Percentiles rank a stretch among this genome's conserved stretches.
These are phyloP conservation scores for Secale cereale DNA, from an alignment of 176 grass and related monocot species.

Conservation along the genomic window DNA sequence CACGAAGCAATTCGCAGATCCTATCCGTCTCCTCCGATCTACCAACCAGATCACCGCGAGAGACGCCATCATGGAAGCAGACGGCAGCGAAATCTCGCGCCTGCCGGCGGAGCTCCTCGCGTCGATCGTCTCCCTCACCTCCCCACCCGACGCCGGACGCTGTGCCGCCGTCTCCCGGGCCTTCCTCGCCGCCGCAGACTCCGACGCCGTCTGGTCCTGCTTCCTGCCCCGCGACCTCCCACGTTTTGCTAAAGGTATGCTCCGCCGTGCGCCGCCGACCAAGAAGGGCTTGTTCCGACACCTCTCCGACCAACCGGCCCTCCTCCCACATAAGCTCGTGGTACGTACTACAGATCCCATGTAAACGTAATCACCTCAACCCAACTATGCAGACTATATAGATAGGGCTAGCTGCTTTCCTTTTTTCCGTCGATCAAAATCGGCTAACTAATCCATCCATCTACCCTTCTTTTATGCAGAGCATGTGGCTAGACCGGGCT, in stretches of 20 bases:
- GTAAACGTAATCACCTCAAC: no score
- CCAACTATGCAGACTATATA: no score
- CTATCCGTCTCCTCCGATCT: no score
- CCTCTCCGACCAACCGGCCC: constrained; percentile 33
- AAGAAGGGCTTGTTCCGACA: constrained; percentile 44
- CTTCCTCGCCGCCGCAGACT: constrained; percentile 42
- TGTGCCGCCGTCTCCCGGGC: constrained; percentile 26
- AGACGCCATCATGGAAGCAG: no score
- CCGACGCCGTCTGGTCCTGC: constrained; percentile 49
- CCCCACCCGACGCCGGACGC: constrained; percentile 39
- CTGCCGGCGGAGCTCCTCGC: constrained; percentile 56
- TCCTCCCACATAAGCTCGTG: constrained; percentile 39
- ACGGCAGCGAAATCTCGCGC: background rate
- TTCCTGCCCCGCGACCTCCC: constrained; percentile 43
- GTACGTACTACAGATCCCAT: background rate
- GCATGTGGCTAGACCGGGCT: constrained; percentile 46
- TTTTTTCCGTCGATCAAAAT: no score
- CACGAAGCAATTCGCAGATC: no score
- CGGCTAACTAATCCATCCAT: no score
- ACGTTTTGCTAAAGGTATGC: constrained; percentile 24
- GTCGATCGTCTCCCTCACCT: constrained; percentile 26
- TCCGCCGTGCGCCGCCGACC: background rate
- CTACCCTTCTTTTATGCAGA: constrained; percentile 13
- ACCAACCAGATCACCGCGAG: no score
- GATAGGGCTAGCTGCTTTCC: no score